Conservation (phyloP, 352 stramenopile genomes). For the Globisporangium iwayamae region DNA sequence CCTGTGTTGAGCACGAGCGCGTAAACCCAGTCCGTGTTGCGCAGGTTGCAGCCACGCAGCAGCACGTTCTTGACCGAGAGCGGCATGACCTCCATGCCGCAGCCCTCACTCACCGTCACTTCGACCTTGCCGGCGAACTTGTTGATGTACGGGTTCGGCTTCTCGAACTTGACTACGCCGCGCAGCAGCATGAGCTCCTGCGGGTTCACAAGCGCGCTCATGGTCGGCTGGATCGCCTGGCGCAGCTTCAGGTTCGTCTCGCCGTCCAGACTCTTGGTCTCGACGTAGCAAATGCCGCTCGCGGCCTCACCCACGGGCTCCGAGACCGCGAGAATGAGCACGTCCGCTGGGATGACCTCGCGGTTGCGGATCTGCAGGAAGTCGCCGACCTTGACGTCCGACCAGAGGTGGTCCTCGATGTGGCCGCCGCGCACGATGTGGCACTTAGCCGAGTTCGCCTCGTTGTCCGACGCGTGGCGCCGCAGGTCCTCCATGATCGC, state of each 20-base stretch:
- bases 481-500: constrained; percentile 84
- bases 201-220: constrained; percentile 51
- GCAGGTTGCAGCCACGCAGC: constrained; percentile 81
- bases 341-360: constrained; percentile 80
- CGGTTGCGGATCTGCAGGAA: constrained; percentile 76
- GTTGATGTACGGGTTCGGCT: constrained; percentile 86
- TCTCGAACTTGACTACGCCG: constrained; percentile 64
- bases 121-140: constrained; percentile 86
- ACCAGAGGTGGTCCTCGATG: constrained; percentile 73
- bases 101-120: constrained; percentile 59
- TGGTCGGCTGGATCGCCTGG: constrained; percentile 64
- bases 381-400: constrained; percentile 84
- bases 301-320: constrained; percentile 66
- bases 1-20: constrained; percentile 89
- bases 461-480: constrained; percentile 73
- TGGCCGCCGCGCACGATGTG: constrained; percentile 55
- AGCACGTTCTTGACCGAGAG: constrained; percentile 88
- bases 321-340: constrained; percentile 75
- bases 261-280: constrained; percentile 90
- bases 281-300: constrained; percentile 85
- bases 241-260: constrained; percentile 93
- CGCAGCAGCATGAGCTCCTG: constrained; percentile 51
- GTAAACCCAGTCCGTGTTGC: constrained; percentile 88
- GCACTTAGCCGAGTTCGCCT: constrained; percentile 75
- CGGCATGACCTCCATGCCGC: constrained; percentile 68